Conservation (phyloP, 2,329 filamentous ascomycete genomes). For the Pyrenophora graminea region DNA sequence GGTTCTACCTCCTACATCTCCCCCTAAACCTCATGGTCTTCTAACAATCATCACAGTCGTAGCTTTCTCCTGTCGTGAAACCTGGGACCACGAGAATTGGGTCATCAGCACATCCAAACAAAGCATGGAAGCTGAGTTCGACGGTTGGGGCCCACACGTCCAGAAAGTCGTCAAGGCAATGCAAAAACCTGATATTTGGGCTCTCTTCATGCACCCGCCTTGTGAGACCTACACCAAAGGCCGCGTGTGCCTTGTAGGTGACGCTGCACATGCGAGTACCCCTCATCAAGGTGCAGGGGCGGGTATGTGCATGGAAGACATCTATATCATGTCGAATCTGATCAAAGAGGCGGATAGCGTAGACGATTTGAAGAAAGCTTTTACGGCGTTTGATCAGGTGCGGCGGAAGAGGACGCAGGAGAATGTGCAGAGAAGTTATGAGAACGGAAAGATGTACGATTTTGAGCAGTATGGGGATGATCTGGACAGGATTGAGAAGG, state of each 20-base stretch:
- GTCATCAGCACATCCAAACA: constrained; percentile 40
- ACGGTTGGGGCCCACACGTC: constrained; percentile 36
- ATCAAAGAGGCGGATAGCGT: constrained; percentile 34
- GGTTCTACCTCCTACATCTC: neutral
- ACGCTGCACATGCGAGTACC: constrained; percentile 61
- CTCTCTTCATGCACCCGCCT: constrained; percentile 59
- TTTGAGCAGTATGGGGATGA: constrained; percentile 47
- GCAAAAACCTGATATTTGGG: constrained; percentile 60
- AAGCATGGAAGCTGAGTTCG: constrained; percentile 39
- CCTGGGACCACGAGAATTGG: constrained; percentile 42
- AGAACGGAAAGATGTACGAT: constrained; percentile 47
- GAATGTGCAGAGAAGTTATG: constrained; percentile 35
- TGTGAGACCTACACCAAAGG: constrained; percentile 52
- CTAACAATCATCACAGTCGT: constrained; percentile 33
- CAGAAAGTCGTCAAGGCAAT: constrained; percentile 46
- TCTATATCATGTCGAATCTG: constrained; percentile 39
- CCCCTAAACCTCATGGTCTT: too few relatives aligned
- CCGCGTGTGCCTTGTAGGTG: constrained; percentile 57
- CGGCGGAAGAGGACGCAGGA: constrained; percentile 36
- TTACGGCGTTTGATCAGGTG: constrained; percentile 36
- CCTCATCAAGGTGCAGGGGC: constrained; percentile 63
- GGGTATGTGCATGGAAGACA: constrained; percentile 62
- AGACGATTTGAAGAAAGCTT: constrained; percentile 41
- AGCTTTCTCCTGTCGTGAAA: constrained; percentile 40
- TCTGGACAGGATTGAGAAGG: constrained; percentile 43